Percentiles rank a stretch among this genome's conserved stretches.
Evolutionary conservation across 148 eudicot genomes (phyloP).

Genomic region (Dysphania ambrosioides): DNA sequence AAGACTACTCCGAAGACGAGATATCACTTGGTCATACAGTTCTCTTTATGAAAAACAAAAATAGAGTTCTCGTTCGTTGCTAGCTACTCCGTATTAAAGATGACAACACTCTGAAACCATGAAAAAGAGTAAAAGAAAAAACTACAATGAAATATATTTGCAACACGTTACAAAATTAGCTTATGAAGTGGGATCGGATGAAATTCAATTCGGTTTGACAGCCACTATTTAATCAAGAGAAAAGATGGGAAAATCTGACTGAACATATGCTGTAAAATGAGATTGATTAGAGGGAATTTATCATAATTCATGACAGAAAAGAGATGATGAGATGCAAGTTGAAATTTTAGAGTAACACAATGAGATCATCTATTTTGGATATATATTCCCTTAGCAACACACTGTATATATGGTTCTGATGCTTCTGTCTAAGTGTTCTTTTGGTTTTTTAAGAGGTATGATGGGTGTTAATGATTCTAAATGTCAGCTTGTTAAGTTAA

Average conservation of each 20-base stretch:
- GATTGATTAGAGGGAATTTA: background rate
- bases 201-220: background rate
- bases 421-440: no score
- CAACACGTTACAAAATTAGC: background rate
- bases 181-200: background rate
- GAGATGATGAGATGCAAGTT: conserved; percentile 16
- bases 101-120: no score
- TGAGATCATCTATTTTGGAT: conserved; percentile 7
- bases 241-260: no score
- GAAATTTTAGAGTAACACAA: background rate
- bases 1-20: no score
- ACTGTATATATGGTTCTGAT: no score
- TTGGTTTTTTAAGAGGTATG: no score
- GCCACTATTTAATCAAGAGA: background rate
- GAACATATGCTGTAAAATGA: background rate
- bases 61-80: no score
- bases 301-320: no score
- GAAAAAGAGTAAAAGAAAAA: no score
- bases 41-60: no score
- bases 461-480: background rate
- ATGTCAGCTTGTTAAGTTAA: background rate
- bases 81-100: no score
- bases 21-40: no score
- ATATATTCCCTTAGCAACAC: background rate
- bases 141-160: background rate